Conservation (phyloP, 371 early-diverging fungal species). For the Entomophthora muscae region DNA sequence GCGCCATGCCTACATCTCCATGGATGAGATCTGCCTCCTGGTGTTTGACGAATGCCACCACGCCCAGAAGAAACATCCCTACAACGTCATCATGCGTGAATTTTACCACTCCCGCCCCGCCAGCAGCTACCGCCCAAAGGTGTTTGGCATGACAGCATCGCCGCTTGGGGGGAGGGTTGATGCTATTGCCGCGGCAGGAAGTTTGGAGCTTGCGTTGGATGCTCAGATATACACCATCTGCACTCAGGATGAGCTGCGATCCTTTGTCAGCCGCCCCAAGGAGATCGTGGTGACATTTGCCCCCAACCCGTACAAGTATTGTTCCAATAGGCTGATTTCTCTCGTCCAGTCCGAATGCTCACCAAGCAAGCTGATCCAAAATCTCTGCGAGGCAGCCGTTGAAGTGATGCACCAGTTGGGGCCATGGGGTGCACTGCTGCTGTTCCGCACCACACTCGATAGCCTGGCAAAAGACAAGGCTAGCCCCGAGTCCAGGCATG, state of each 20-base stretch:
- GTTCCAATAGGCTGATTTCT: constrained; percentile 20
- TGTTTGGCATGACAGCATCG: constrained; percentile 91
- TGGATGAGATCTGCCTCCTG: constrained; percentile 51
- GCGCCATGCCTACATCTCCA: constrained; percentile 38
- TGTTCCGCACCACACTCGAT: constrained; percentile 25
- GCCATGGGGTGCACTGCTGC: constrained; percentile 40
- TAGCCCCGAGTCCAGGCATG: not conserved
- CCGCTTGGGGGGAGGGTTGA: constrained; percentile 29
- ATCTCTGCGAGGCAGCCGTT: constrained; percentile 18
- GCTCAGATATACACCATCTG: constrained; percentile 40
- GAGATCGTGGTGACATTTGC: constrained; percentile 32
- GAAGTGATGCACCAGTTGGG: constrained; percentile 30
- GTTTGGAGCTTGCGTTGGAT: constrained; percentile 48
- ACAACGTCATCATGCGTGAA: constrained; percentile 65
- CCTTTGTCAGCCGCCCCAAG: constrained; percentile 21
- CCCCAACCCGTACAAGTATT: constrained; percentile 12
- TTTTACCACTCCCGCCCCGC: constrained; percentile 41
- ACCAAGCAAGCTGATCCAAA: constrained; percentile 16
- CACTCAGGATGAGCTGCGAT: constrained; percentile 16
- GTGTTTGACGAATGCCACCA: constrained; percentile 93
- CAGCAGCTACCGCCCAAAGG: constrained; percentile 35
- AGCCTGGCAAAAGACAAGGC: constrained; percentile 12
- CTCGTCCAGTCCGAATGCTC: constrained; percentile 21
- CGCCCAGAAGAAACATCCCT: constrained; percentile 61
- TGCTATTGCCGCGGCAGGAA: constrained; percentile 15